Evolutionary conservation across 306 rosid species (phyloP), one percentile per base, ranked within the genome.

Genomic region (Acacia crassicarpa): DNA sequence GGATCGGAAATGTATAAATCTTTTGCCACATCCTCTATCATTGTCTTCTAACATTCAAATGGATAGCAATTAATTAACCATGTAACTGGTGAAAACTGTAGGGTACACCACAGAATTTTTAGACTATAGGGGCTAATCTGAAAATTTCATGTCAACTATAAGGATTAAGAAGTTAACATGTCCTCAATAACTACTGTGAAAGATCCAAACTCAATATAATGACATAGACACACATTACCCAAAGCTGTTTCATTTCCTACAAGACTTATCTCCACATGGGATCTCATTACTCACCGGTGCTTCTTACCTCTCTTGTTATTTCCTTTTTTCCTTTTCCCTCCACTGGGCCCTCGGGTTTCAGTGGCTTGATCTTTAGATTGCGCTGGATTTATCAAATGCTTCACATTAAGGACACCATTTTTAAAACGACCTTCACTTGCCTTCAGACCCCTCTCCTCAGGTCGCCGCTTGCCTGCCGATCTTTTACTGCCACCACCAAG

Each of bases 351-450:
- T 43, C n/a, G 71, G 19, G 25, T 43, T 44, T 78, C 80, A 72
- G 62, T 10, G 15, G 51, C 75, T 17, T 30, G 16, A 25, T 56
- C 83, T 76, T 82, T 79, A 4, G 87, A 69, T 48, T 83, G 78
- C 16, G 86, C 59, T 1, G 84, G 78, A 41, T 40, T 81, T 77
- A 90, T 66, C 75, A 88, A 61, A 83, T 87, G 91, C 84, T 84
- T 83, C 74, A 90, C 94, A 77, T 86, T 84, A 35, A 90, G 92
- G 41, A 88, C 82, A 22, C 94, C 94, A 13, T 90, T 87, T 78
- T 67, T 90, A 76, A 90, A 88, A 61, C 74, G 51, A 79, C 92
- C 92, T 85, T 87, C 90, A 44, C 80, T 75, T 16, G 86, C 56
- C 79, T 76, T 87, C 73, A 90, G 78, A 80, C 80, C 88, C 45